A percentile compares a stretch with the other conserved stretches of the same genome.
Evolutionary conservation across 306 rosid genomes (phyloP).

Genomic region (Delonix regia): DNA sequence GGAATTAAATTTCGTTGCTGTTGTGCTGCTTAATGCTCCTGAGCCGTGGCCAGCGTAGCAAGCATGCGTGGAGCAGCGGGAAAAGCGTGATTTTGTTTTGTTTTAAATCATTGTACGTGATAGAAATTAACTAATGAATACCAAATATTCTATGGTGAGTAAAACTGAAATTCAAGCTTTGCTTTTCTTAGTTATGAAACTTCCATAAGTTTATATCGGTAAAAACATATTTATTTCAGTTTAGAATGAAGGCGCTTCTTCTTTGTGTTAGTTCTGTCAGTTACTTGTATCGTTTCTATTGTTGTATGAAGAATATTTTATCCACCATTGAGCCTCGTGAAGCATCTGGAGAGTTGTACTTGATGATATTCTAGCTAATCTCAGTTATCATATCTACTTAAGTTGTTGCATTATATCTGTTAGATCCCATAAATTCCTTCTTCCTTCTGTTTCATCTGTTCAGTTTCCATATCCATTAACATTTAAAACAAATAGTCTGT

Average conservation of each 20-base stretch:
- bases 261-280: neutral
- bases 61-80: neutral
- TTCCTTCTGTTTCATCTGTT: constrained; percentile 4
- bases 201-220: neutral
- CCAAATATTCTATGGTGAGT: neutral
- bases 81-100: neutral
- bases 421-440: constrained; percentile 13
- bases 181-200: neutral
- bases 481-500: neutral
- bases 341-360: constrained; percentile 6
- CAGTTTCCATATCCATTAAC: neutral
- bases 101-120: neutral
- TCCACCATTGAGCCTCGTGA: neutral
- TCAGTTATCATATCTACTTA: neutral
- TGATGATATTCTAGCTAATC: neutral
- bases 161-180: constrained; percentile 1
- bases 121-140: neutral
- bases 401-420: neutral
- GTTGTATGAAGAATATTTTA: constrained; percentile 5
- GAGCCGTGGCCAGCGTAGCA: neutral
- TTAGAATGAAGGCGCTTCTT: neutral
- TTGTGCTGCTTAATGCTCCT: neutral
- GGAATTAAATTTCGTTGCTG: neutral
- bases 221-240: neutral
- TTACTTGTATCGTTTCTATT: neutral